Evolutionary conservation across 257 asterid genomes (phyloP), one percentile per base, ranked within the genome.

Genomic region (Lantana camara): DNA sequence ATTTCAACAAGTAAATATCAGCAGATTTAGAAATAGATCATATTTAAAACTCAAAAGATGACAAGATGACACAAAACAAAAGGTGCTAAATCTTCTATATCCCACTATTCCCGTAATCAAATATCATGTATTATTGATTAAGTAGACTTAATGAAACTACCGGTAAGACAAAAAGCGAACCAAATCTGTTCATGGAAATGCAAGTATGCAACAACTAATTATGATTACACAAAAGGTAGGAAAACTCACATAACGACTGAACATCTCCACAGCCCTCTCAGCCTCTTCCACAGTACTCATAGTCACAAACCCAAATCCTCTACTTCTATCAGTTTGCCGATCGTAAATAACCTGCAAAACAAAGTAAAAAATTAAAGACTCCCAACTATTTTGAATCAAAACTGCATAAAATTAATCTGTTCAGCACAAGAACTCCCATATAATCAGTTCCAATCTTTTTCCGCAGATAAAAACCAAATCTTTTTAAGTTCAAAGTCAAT

Each of bases 251-350:
- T 79, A 86, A 15, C 85, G 77, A 74, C 85, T 62, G 76, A 84
- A 88, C 83, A 85, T 63, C 47, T 83, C 94, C 46, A 85, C 91
- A 67, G 98, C 99, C 59, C 79, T 85, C 35, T 88, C 96, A 66
- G 96, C 96, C 78, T 94, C 96, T 73, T 83, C 96, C 50, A 79
- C 89, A 7, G 88, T 84, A 58, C 90, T 77, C 99, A 94, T 91
- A 0, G 98, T 83, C 69, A 94, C 96, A 68, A 94, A 94, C 13
- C 88, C 99, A 4, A 94, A 94, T 19, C 99, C 99, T 46, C 95
- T 76, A 72, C 99, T 94, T 84, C 59, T 80, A n/a, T 69, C 94
- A 53, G 95, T 85, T 7, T 83, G 88, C 89, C 94, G 83, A 45
- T 84, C 75, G 79, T 73, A 79, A 55, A 94, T 85, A 49, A 94